Evolutionary conservation across 345 rosid species (phyloP).

Genomic region (Punica granatum): DNA sequence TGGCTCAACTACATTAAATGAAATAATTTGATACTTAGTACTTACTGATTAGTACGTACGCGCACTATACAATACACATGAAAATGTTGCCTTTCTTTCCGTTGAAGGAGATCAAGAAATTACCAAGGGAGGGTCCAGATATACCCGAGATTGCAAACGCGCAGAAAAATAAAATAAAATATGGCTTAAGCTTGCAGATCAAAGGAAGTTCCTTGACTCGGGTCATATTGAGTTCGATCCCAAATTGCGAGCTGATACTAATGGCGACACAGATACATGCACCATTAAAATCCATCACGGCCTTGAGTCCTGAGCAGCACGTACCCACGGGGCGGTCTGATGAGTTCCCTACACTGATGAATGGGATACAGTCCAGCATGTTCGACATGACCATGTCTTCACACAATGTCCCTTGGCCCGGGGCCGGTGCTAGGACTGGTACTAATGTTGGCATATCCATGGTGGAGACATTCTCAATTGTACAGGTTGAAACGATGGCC

Average conservation of each 20-base stretch:
- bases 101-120: neutral
- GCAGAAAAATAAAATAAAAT: constrained; percentile 10
- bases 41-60: no score
- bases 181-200: constrained; percentile 66
- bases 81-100: neutral
- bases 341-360: constrained; percentile 57
- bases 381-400: constrained; percentile 31
- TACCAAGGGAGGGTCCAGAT: neutral
- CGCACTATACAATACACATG: no score
- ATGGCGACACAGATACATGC: constrained; percentile 76
- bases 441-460: neutral
- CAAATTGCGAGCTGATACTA: constrained; percentile 59
- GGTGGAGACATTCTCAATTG: neutral
- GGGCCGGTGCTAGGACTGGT: constrained; percentile 4
- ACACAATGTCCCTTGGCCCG: constrained; percentile 31
- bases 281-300: constrained; percentile 52
- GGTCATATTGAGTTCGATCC: constrained; percentile 63
- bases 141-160: neutral
- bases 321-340: constrained; percentile 39
- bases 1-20: neutral
- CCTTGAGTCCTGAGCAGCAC: constrained; percentile 75
- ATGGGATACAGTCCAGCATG: constrained; percentile 71
- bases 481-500: neutral
- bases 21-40: no score
- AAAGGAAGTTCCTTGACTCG: constrained; percentile 65